A percentile compares a stretch with the other conserved stretches of the same genome.
These are phyloP conservation scores for Metschnikowia colocasiae DNA, from an alignment of 805 yeast genomes.

Conservation along the genomic window DNA sequence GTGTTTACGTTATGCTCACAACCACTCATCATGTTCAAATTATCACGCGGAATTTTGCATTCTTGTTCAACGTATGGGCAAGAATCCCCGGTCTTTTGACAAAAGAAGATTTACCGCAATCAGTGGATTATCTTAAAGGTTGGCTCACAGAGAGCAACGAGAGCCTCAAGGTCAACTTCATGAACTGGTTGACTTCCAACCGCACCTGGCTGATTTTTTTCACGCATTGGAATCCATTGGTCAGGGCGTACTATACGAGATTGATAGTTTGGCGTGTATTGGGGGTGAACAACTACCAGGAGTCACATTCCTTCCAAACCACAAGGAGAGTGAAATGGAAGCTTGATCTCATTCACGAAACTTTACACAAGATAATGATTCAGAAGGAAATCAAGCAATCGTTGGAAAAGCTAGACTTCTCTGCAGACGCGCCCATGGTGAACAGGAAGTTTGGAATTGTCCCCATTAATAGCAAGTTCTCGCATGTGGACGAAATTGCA, in stretches of 20 bases:
- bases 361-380: conserved; percentile 8
- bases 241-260: conserved; percentile 64
- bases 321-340: conserved; percentile 30
- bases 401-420: conserved; percentile 20
- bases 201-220: conserved; percentile 54
- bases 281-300: conserved; percentile 39
- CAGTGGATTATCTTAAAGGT: conserved; percentile 9
- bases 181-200: conserved; percentile 51
- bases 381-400: neutral
- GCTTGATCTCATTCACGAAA: conserved; percentile 25
- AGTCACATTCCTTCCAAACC: conserved; percentile 29
- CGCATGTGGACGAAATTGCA: conserved; percentile 13
- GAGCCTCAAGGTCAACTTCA: conserved; percentile 46
- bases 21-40: conserved; percentile 57
- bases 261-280: conserved; percentile 64
- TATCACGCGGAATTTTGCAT: conserved; percentile 60
- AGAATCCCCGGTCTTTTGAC: conserved; percentile 45
- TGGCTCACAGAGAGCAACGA: conserved; percentile 43
- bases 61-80: conserved; percentile 74
- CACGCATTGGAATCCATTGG: conserved; percentile 77
- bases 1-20: conserved; percentile 53
- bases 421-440: conserved; percentile 40
- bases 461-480: conserved; percentile 28
- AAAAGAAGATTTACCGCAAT: conserved; percentile 2
- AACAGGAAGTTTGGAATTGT: conserved; percentile 48